Evolutionary conservation across 1,284 basidiomycete species (phyloP).

Genomic region (Pseudozyma sp.): DNA sequence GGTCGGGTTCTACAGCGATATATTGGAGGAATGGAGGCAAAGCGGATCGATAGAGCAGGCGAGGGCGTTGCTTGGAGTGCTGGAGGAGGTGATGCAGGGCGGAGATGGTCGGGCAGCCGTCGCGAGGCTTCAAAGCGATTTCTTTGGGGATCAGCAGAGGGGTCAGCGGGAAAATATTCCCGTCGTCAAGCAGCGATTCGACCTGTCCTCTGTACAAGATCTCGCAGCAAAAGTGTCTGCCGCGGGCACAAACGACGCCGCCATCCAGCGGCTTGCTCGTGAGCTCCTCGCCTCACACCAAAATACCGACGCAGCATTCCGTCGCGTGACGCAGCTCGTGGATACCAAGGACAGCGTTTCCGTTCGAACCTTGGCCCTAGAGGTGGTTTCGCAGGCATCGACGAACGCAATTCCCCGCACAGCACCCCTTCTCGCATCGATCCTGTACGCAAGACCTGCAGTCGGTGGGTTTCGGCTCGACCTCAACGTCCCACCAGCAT

Average conservation of each 20-base stretch:
- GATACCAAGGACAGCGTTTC: constrained; percentile 29
- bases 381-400: background rate
- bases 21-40: background rate
- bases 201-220: constrained; percentile 11
- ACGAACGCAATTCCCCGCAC: background rate
- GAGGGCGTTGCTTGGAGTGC: background rate
- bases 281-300: constrained; percentile 3
- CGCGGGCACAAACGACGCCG: background rate
- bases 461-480: constrained; percentile 24
- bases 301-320: background rate
- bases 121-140: constrained; percentile 4
- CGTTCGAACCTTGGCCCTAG: constrained; percentile 10
- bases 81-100: constrained; percentile 3
- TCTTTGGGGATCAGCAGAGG: background rate
- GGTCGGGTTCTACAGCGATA: constrained; percentile 8
- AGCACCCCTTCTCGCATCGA: background rate
- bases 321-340: constrained; percentile 18
- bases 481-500: background rate
- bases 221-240: constrained; percentile 9
- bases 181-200: constrained; percentile 9
- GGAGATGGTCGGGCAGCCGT: constrained; percentile 17
- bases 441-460: constrained; percentile 37
- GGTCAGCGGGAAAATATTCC: background rate
- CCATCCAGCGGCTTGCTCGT: background rate
- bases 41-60: background rate